These are phyloP conservation scores for Dictyostelium citrinum DNA, from an alignment of 78 protist species.

Conservation along the genomic window DNA sequence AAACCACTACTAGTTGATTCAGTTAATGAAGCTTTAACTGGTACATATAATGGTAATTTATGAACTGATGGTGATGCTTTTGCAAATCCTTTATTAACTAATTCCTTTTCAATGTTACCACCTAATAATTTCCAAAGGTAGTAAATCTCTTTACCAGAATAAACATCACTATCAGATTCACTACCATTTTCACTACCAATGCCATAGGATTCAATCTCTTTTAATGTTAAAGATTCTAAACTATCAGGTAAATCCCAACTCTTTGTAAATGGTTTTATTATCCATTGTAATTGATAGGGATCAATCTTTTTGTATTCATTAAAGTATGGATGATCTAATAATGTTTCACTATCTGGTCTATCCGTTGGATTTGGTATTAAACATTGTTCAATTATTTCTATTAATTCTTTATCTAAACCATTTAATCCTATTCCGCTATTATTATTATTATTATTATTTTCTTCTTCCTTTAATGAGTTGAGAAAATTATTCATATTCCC, in stretches of 20 bases:
- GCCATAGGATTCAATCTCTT: not conserved
- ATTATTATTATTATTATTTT: not conserved
- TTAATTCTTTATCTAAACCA: not conserved
- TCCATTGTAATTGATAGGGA: not conserved
- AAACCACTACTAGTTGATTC: not conserved
- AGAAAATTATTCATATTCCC: not conserved
- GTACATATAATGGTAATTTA: conserved; percentile 62
- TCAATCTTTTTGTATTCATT: not conserved
- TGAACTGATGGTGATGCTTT: conserved; percentile 71
- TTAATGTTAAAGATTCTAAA: not conserved
- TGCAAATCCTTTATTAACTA: conserved; percentile 15
- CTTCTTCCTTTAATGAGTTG: not conserved
- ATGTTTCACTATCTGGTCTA: conserved; percentile 25
- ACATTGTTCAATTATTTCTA: conserved; percentile 21
- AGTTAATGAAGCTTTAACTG: conserved; percentile 1
- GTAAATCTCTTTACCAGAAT: conserved; percentile 32
- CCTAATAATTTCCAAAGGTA: conserved; percentile 61
- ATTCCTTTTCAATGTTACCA: conserved; percentile 66
- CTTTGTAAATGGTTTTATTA: conserved; percentile 25
- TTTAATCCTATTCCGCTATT: not conserved
- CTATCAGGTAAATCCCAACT: conserved; percentile 32
- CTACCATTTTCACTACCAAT: not conserved
- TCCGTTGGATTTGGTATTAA: conserved; percentile 16
- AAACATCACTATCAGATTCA: not conserved
- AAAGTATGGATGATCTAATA: conserved; percentile 71